A percentile compares a stretch with the other conserved stretches of the same genome.
Evolutionary conservation across 345 rosid species (phyloP).

Genomic region (Cardamine resedifolia): DNA sequence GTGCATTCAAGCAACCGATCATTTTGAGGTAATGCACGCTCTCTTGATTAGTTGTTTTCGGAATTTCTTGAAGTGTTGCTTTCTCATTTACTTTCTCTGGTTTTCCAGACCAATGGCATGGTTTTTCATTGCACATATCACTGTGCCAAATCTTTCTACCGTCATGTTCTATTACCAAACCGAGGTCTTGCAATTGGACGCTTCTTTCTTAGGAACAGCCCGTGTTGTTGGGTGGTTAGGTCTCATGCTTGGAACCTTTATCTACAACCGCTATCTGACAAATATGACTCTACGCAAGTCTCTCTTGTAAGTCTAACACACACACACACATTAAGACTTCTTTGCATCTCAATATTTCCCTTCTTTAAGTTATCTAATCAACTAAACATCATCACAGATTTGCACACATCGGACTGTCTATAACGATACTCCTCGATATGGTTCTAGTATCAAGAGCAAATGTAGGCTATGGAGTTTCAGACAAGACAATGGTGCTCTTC

Average conservation of each 20-base stretch:
- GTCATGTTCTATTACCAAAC: slow-evolving; percentile 97
- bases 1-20: slow-evolving; percentile 75
- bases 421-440: slow-evolving; percentile 65
- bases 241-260: slow-evolving; percentile 87
- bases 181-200: slow-evolving; percentile 77
- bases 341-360: not conserved
- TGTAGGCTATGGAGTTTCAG: slow-evolving; percentile 65
- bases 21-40: slow-evolving; percentile 62
- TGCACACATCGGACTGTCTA: slow-evolving; percentile 71
- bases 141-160: slow-evolving; percentile 90
- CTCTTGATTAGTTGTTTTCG: not conserved
- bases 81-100: slow-evolving; percentile 23
- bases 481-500: slow-evolving; percentile 76
- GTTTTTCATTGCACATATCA: slow-evolving; percentile 89
- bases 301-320: slow-evolving; percentile 60
- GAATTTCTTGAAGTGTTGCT: slow-evolving; percentile 29
- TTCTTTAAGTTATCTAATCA: slow-evolving; percentile 19
- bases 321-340: not conserved
- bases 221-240: slow-evolving; percentile 95
- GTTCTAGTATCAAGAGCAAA: slow-evolving; percentile 63
- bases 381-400: slow-evolving; percentile 54
- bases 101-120: slow-evolving; percentile 87
- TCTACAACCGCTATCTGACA: slow-evolving; percentile 70
- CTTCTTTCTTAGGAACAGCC: slow-evolving; percentile 80
- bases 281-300: slow-evolving; percentile 71